Base-by-base conservation (phyloP, 2,329 filamentous ascomycete species). In the Fusarium zealandicum region DNA sequence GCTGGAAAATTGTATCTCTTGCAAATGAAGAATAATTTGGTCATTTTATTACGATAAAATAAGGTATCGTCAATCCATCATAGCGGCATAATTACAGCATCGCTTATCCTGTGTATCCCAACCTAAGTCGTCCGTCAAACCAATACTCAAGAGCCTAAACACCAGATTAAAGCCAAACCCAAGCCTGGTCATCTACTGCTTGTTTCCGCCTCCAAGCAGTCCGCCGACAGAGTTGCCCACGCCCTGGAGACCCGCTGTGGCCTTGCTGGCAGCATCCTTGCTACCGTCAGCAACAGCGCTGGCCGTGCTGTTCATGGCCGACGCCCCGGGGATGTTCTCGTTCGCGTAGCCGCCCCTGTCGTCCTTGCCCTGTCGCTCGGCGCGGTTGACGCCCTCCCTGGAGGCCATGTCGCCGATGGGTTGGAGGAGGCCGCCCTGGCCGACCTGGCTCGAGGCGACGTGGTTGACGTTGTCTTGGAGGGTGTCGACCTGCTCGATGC, bases 401-500 rank as follows among this genome's bases (percentile, higher is more conserved):
- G 83, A 87, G 2, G 78, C 67, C 3, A 81, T 45, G 69, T 90
- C 85, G 56, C 87, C 87, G 45, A 87, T 71, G 5, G 86, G 86
- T 65, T 88, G 82, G 2, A 83, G 78, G 1, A 90, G 72, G 0
- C 89, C 89, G 55, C 86, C 88, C 63, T 90, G 82, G 37, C 88
- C 88, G 20, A 91, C 72, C 65, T 90, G 87, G 28, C 83, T 82
- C 2, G 80, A 77, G 8, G 82, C 86, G 47, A 87, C 78, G 72
- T 80, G 77, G 76, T 90, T 76, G 28, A 88, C 81, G 67, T 81
- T 83, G 71, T 89, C 87, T 73, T 91, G 87, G 30, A 90, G 78
- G 36, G 76, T 84, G 74, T 90, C 84, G 74, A 90, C 81, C 70
- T 88, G 86, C 14, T 83, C 72, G 68, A 89, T 70, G 70, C 85